Base-by-base conservation (phyloP, 805 yeast genomes). In the Wickerhamiella musiphila region DNA sequence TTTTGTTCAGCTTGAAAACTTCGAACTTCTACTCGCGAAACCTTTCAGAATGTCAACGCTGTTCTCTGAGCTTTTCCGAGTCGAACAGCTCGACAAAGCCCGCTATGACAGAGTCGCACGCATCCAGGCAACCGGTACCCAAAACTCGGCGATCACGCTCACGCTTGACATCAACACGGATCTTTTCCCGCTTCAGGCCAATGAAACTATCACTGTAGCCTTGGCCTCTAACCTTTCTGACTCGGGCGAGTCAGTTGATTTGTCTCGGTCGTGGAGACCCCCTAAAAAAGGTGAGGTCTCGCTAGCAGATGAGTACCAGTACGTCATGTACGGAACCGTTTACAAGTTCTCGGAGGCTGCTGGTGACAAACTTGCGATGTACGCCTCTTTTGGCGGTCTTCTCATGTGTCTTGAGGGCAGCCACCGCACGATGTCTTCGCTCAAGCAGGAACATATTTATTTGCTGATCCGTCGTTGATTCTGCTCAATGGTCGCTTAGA, bases 281-380 rank as follows among this genome's bases (percentile, higher is more conserved):
- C 93, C 94, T 28, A 78, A 68, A 55, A 67, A 78, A 9, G 78
- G 75, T 37, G 94, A 83, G 44, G 69, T 76, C 49, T 69, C 92
- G 5, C 65, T 86, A 47, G 94, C 94, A 43, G 95, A 86, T 53
- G 96, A 90, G 51, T 86, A 83, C 60, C 96, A 86, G 55, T 90
- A 90, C 48, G 96, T 90, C 43, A 86, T 90, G 96, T 73, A 84
- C 53, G 98, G 98, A 34, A 83, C 94, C 5, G 93, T 90, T 28
- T 90, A 90, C 64, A 84, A 86, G 55, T 90, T 90, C 51, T 94
- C 86, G 54, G 98, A 90, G 58, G 70, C 75, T 40, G 62, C 65
- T 26, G 69, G 69, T 42, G 70, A 65, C 40, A 59, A 61, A 43
- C 60, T 63, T 49, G 74, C 92, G 14, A 94, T 86, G 16, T 90